Evolutionary conservation across 108 stramenopile genomes (phyloP).

Genomic region (Pseudonitzschia multistriata): DNA sequence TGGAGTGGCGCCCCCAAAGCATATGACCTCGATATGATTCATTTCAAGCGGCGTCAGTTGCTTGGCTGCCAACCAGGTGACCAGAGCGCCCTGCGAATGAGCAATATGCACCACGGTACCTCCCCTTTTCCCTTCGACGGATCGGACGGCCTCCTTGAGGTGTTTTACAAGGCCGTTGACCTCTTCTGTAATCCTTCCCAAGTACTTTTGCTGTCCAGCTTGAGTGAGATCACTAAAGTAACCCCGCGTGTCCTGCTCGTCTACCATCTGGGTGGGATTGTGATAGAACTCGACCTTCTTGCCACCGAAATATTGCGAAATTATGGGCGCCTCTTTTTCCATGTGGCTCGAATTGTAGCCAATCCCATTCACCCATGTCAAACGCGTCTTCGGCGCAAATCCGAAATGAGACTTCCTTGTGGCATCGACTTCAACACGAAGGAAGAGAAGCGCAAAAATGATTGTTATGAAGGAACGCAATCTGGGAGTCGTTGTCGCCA

Average conservation of each 20-base stretch:
- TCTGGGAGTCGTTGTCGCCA: not conserved
- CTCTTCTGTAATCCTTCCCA: slow-evolving; percentile 76
- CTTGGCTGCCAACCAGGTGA: slow-evolving; percentile 74
- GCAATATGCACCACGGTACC: slow-evolving; percentile 84
- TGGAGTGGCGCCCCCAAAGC: slow-evolving; percentile 74
- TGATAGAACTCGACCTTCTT: slow-evolving; percentile 71
- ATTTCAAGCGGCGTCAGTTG: slow-evolving; percentile 67
- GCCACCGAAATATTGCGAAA: slow-evolving; percentile 65
- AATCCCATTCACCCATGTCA: slow-evolving; percentile 86
- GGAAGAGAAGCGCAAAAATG: not conserved
- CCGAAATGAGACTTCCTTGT: not conserved
- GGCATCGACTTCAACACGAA: not conserved
- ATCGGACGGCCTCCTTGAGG: slow-evolving; percentile 55
- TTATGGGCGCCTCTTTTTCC: slow-evolving; percentile 48
- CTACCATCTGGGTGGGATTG: slow-evolving; percentile 79
- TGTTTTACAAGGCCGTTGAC: slow-evolving; percentile 72
- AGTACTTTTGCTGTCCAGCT: slow-evolving; percentile 67
- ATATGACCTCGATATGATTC: slow-evolving; percentile 75
- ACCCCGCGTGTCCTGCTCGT: slow-evolving; percentile 71
- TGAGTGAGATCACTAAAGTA: slow-evolving; percentile 80
- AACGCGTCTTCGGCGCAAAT: slow-evolving; percentile 38
- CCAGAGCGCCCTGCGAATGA: slow-evolving; percentile 85
- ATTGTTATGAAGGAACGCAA: not conserved
- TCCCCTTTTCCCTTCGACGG: slow-evolving; percentile 46
- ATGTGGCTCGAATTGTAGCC: slow-evolving; percentile 68